Evolutionary conservation across 768 basidiomycete species (phyloP).

Genomic region (Goffeauzyma gilvescens): DNA sequence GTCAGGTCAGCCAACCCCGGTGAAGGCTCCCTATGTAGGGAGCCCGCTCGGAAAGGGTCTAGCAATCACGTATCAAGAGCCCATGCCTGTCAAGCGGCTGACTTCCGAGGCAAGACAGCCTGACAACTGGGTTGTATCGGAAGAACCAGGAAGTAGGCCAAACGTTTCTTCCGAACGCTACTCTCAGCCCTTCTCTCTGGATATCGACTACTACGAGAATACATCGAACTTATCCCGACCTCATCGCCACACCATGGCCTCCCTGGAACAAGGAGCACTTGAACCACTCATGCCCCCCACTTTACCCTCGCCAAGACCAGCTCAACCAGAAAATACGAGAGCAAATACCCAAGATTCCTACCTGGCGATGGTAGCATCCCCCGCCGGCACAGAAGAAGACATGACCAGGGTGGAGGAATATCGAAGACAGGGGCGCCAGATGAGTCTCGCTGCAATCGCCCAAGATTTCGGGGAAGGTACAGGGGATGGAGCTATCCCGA

Average conservation of each 20-base stretch:
- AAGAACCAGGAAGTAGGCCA: no score
- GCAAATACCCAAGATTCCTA: constrained; percentile 14
- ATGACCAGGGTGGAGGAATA: constrained; percentile 15
- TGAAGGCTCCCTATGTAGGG: constrained; percentile 9
- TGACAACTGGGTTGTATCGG: no score
- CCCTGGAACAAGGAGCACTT: no score
- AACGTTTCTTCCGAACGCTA: background rate
- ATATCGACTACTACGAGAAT: no score
- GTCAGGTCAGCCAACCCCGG: constrained; percentile 25
- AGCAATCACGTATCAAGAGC: background rate
- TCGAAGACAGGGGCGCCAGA: constrained; percentile 20
- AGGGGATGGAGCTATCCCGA: background rate
- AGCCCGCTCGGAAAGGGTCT: background rate
- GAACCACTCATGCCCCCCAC: no score
- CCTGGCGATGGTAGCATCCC: constrained; percentile 12
- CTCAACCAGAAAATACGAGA: background rate
- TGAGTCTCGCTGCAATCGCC: constrained; percentile 21
- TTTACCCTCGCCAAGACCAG: no score
- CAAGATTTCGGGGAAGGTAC: background rate
- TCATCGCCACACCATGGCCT: no score
- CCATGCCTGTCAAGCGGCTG: background rate
- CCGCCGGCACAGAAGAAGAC: constrained; percentile 6
- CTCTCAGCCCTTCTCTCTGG: background rate
- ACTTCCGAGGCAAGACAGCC: no score
- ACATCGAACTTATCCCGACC: no score